Percentiles rank a stretch among this genome's conserved stretches.
Evolutionary conservation across 108 stramenopile species (phyloP).

Genomic region (Nitzschia sp.): DNA sequence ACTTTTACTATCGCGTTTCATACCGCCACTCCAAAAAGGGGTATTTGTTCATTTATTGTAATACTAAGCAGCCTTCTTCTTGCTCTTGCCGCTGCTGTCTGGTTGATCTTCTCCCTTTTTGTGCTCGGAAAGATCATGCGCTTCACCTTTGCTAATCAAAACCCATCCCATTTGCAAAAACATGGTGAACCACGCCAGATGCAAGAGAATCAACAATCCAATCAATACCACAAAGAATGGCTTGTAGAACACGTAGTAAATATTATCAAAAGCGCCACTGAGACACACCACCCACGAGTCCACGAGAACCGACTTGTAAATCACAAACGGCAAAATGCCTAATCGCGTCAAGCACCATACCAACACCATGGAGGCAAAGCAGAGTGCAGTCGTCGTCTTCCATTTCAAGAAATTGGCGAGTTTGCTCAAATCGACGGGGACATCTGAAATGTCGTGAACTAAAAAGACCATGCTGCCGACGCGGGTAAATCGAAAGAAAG

Average conservation of each 20-base stretch:
- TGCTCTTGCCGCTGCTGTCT: not conserved
- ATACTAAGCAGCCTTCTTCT: slow-evolving; percentile 1
- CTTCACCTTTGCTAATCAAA: slow-evolving; percentile 72
- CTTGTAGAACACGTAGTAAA: slow-evolving; percentile 58
- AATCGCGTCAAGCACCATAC: slow-evolving; percentile 75
- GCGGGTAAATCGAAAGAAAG: slow-evolving; percentile 66
- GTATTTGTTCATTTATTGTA: too few relatives aligned
- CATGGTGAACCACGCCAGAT: slow-evolving; percentile 80
- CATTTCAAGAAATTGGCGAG: slow-evolving; percentile 91
- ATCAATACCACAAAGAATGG: slow-evolving; percentile 59
- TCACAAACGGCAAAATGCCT: slow-evolving; percentile 73
- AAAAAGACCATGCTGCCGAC: slow-evolving; percentile 83
- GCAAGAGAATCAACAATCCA: slow-evolving; percentile 63
- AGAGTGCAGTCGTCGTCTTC: slow-evolving; percentile 75
- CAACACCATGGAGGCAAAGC: slow-evolving; percentile 75
- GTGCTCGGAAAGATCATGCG: slow-evolving; percentile 84
- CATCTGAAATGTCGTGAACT: slow-evolving; percentile 85
- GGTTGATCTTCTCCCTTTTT: slow-evolving; percentile 67
- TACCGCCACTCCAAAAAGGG: not conserved
- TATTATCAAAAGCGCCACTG: slow-evolving; percentile 33
- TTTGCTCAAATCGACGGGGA: slow-evolving; percentile 87
- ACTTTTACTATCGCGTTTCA: too few relatives aligned
- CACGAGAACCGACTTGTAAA: slow-evolving; percentile 54
- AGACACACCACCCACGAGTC: slow-evolving; percentile 58
- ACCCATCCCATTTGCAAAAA: slow-evolving; percentile 81